phyloP scores from a whole-genome alignment of 441 rosid species.

The Brassica hybrid region DNA sequence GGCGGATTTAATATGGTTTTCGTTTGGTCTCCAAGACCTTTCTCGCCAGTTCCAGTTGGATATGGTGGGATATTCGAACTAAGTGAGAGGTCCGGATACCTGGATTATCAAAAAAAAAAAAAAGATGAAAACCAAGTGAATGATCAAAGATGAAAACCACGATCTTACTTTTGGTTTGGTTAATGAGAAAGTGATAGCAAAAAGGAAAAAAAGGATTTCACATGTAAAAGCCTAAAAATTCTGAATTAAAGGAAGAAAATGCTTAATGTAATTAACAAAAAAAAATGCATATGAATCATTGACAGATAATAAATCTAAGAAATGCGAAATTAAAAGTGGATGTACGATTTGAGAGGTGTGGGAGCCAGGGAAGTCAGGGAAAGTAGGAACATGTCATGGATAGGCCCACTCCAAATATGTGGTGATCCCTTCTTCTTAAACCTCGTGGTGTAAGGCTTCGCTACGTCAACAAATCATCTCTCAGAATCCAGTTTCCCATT shows the following conservation, averaged over 20 bases:
- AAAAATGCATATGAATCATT: conserved; percentile 37
- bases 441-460: conserved; percentile 31
- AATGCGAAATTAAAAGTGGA: conserved; percentile 24
- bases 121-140: too few species aligned
- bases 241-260: conserved; percentile 35
- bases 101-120: too few species aligned
- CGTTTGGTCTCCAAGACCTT: too few species aligned
- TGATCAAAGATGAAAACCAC: neutral
- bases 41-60: too few species aligned
- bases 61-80: too few species aligned
- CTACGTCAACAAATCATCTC: conserved; percentile 36
- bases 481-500: conserved; percentile 22
- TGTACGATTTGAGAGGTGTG: conserved; percentile 34
- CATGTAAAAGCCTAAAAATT: conserved; percentile 43
- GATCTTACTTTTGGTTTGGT: conserved; percentile 12
- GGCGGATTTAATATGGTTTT: too few species aligned
- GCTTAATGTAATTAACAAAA: neutral
- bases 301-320: conserved; percentile 37
- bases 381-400: conserved; percentile 37
- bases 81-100: too few species aligned
- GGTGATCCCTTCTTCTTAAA: conserved; percentile 29
- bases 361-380: conserved; percentile 29
- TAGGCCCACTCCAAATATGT: conserved; percentile 27
- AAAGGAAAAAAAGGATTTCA: conserved; percentile 8
- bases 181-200: conserved; percentile 19